A percentile compares a stretch with the other conserved stretches of the same genome.
Evolutionary conservation across 305 asterid species (phyloP).

Genomic region (Lippia alba): DNA sequence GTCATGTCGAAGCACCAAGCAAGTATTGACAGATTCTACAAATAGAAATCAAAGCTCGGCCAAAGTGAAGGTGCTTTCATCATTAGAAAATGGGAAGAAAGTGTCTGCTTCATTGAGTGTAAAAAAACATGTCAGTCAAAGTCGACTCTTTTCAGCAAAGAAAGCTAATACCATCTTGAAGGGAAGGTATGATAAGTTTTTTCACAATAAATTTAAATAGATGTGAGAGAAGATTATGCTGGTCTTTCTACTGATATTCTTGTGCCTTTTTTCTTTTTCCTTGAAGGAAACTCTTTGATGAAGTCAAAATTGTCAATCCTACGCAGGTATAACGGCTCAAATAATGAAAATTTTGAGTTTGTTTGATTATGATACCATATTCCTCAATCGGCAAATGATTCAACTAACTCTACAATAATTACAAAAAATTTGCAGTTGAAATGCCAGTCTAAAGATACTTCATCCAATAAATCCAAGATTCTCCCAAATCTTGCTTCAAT

Average conservation of each 20-base stretch:
- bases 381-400: neutral
- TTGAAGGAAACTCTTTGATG: constrained; percentile 66
- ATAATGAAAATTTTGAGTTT: constrained; percentile 4
- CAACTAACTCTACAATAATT: constrained; percentile 11
- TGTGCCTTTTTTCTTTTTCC: constrained; percentile 25
- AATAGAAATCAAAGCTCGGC: constrained; percentile 51
- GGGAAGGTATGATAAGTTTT: constrained; percentile 66
- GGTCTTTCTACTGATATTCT: constrained; percentile 29
- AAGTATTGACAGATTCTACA: constrained; percentile 58
- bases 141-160: constrained; percentile 42
- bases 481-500: constrained; percentile 41
- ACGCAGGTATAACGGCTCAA: constrained; percentile 52
- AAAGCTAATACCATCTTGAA: constrained; percentile 42
- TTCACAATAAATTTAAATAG: constrained; percentile 11
- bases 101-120: constrained; percentile 47
- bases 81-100: constrained; percentile 47
- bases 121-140: constrained; percentile 45
- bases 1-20: constrained; percentile 55
- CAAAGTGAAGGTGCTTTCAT: constrained; percentile 49
- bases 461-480: constrained; percentile 44
- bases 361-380: neutral
- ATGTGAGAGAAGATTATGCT: constrained; percentile 9
- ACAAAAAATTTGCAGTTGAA: constrained; percentile 45
- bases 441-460: constrained; percentile 46
- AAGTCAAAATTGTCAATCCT: constrained; percentile 39